Evolutionary conservation across 441 rosid species (phyloP), one percentile per base, ranked within the genome.

Genomic region (Erodium moschatum): DNA sequence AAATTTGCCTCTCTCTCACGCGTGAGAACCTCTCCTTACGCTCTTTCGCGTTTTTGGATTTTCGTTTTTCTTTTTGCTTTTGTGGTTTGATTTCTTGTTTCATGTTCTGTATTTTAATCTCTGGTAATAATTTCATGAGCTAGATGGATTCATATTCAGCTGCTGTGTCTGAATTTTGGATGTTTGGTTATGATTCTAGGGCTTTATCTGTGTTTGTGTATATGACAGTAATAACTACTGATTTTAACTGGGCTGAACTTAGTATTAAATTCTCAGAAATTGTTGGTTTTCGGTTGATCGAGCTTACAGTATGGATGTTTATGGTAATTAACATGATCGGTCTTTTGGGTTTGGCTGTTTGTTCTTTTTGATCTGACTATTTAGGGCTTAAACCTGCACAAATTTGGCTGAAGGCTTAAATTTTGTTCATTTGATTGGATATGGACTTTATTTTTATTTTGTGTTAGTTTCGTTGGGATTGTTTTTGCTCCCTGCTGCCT

Each of bases 111-210:
- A 38, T 2, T 38, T 38, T 38, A 4, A 38, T 38, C 42, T 38
- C 42, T 38, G 42, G 0, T 38, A 38, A 6, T 38, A 38, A 7
- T 38, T 5, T 38, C 42, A 38, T 38, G 6, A 38, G 42, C 9
- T 38, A 38, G 42, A 38, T 5, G 42, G 42, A 7, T 38, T 38
- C 42, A 7, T 5, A 38, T 38, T 38, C 42, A 38, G 9, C 42
- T 6, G 42, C 6, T 6, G 42, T 38, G 42, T 38, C 42, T 38
- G 42, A 7, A 38, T 38, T 38, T 1, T 38, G 42, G 42, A 38
- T 38, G 42, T 38, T 58, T 19, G n/a, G 19, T 58, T 58, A 58
- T 58, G 64, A 11, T 19, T 58, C 64, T 58, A 58, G 64, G 64
- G 64, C 31, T 58, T 58, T 58, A 27, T 9, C 13, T 58, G 64